Conservation (phyloP, 495 filamentous ascomycete genomes). For the Aspergillus incahuasiensis region DNA sequence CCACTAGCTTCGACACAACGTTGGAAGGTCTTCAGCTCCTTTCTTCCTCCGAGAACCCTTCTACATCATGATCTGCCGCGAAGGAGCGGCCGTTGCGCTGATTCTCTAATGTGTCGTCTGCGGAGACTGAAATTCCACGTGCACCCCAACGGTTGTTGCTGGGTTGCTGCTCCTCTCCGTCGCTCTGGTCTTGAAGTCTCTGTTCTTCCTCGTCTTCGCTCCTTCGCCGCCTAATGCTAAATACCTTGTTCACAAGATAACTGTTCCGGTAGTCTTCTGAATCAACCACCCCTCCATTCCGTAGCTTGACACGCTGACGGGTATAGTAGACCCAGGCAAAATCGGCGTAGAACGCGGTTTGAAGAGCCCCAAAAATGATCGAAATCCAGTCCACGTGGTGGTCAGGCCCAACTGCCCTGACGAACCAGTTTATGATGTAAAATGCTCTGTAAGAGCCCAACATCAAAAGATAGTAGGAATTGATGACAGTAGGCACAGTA, state of each 20-base stretch:
- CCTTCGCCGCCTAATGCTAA: constrained; percentile 34
- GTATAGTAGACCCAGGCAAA: constrained; percentile 97
- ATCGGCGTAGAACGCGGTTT: constrained; percentile 87
- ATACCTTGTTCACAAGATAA: constrained; percentile 59
- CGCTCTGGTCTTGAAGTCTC: constrained; percentile 31
- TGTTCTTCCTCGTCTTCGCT: constrained; percentile 35
- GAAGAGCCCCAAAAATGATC: constrained; percentile 80
- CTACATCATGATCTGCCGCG: constrained; percentile 12
- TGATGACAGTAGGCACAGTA: constrained; percentile 90
- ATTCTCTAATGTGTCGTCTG: constrained; percentile 65
- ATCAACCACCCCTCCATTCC: constrained; percentile 88
- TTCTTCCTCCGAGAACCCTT: constrained; percentile 27
- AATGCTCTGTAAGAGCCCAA: constrained; percentile 86
- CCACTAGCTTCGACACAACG: neutral
- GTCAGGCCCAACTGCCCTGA: constrained; percentile 55
- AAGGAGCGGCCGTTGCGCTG: constrained; percentile 27
- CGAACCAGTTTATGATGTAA: constrained; percentile 91
- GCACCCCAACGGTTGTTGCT: constrained; percentile 63
- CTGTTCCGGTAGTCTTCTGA: constrained; percentile 80
- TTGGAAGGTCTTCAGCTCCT: neutral
- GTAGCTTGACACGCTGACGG: constrained; percentile 88
- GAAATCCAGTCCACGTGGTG: constrained; percentile 64
- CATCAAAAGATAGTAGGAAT: constrained; percentile 86
- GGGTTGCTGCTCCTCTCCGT: constrained; percentile 20
- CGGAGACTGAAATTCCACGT: constrained; percentile 73